Percentiles rank a stretch among this genome's conserved stretches.
These are phyloP conservation scores for Ophiostoma fasciatum DNA, from an alignment of 2,329 filamentous ascomycete genomes.

Conservation along the genomic window DNA sequence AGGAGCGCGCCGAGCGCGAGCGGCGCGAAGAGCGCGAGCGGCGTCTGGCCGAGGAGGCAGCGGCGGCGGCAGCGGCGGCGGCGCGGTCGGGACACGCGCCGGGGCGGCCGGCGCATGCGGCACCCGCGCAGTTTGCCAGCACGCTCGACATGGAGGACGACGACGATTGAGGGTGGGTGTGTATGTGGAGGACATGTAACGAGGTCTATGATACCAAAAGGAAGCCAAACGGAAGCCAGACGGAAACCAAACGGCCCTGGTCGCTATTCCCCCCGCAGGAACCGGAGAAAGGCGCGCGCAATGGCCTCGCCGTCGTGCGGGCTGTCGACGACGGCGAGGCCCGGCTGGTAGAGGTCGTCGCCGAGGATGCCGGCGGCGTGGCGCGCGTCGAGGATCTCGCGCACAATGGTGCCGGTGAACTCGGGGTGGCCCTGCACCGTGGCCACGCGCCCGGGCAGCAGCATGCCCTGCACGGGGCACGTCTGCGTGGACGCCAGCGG, in stretches of 20 bases:
- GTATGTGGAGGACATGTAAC: too few species aligned
- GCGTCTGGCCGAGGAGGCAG: slow-evolving; percentile 25
- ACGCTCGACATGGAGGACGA: slow-evolving; percentile 13
- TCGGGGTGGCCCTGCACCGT: slow-evolving; percentile 81
- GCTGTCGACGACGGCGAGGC: slow-evolving; percentile 46
- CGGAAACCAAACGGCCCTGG: too few species aligned
- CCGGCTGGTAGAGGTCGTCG: slow-evolving; percentile 54
- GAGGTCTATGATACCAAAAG: too few species aligned
- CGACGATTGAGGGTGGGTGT: neutral
- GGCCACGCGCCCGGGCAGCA: slow-evolving; percentile 49
- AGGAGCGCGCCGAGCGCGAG: slow-evolving; percentile 26
- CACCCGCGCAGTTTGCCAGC: slow-evolving; percentile 10
- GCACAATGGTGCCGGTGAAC: slow-evolving; percentile 58
- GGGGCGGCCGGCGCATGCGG: slow-evolving; percentile 1
- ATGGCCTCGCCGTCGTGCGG: slow-evolving; percentile 71
- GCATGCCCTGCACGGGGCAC: slow-evolving; percentile 71
- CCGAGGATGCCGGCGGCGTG: slow-evolving; percentile 53
- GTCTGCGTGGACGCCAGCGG: slow-evolving; percentile 47
- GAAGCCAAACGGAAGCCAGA: too few species aligned
- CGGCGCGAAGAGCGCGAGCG: slow-evolving; percentile 30
- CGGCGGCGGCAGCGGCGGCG: slow-evolving; percentile 23
- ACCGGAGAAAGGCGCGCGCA: slow-evolving; percentile 59
- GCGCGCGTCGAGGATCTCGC: slow-evolving; percentile 49
- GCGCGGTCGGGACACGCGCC: slow-evolving; percentile 1
- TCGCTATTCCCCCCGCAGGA: slow-evolving; percentile 55